phyloP scores from a whole-genome alignment of 148 eudicot genomes.

The Simmondsia chinensis region DNA sequence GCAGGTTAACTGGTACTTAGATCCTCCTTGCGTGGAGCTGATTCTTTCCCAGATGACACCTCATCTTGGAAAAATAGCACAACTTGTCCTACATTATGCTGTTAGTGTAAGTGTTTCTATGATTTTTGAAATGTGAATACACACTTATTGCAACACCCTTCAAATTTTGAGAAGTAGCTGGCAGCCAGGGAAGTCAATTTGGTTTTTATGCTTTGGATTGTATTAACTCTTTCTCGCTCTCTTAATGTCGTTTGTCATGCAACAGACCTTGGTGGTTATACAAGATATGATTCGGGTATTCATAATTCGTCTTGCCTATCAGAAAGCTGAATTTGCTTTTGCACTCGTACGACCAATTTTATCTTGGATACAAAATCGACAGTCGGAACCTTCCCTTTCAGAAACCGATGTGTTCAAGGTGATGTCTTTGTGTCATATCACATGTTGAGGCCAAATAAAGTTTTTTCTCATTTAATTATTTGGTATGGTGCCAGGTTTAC shows the following conservation, averaged over 20 bases:
- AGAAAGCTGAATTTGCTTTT: slow-evolving; percentile 49
- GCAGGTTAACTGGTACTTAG: slow-evolving; percentile 78
- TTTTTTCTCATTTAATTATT: background rate
- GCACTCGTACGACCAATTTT: slow-evolving; percentile 63
- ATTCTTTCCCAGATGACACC: slow-evolving; percentile 69
- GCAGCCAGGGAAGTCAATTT: background rate
- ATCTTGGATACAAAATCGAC: slow-evolving; percentile 41
- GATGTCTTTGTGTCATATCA: background rate
- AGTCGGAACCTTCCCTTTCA: slow-evolving; percentile 32
- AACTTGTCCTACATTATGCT: slow-evolving; percentile 74
- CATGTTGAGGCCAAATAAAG: too few species aligned
- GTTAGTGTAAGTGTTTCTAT: slow-evolving; percentile 85
- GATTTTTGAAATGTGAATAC: too few species aligned
- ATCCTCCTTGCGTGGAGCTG: slow-evolving; percentile 36
- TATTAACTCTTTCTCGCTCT: background rate
- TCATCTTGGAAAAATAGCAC: slow-evolving; percentile 61
- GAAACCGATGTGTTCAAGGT: slow-evolving; percentile 90
- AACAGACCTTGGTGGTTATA: slow-evolving; percentile 66
- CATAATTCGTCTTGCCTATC: slow-evolving; percentile 67
- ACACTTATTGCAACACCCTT: too few species aligned
- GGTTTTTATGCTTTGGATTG: background rate
- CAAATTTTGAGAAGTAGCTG: background rate
- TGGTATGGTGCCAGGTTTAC: slow-evolving; percentile 36
- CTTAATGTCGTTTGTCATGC: slow-evolving; percentile 3
- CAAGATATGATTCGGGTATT: slow-evolving; percentile 93